Conservation (phyloP, 2,329 filamentous ascomycete genomes). For the Pseudonectria buxi region DNA sequence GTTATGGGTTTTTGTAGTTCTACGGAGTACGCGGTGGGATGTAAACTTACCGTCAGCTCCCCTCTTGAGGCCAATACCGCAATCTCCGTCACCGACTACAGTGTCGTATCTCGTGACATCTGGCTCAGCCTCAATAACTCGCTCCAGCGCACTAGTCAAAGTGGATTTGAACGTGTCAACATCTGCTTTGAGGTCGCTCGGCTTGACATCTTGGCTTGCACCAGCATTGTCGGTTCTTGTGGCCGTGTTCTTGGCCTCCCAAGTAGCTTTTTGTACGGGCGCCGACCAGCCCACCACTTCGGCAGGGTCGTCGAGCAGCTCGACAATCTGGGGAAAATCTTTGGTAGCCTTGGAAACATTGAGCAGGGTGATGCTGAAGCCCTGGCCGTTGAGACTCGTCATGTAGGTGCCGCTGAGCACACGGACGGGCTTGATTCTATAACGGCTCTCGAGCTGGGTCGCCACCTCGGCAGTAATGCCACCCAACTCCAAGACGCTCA, state of each 20-base stretch:
- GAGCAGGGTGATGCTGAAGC: conserved; percentile 67
- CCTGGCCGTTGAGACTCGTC: conserved; percentile 70
- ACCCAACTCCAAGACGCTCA: conserved; percentile 65
- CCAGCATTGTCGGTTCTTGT: conserved; percentile 35
- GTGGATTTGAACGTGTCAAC: conserved; percentile 40
- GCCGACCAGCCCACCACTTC: conserved; percentile 67
- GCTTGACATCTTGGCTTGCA: conserved; percentile 27
- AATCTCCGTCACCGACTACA: conserved; percentile 85
- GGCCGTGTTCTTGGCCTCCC: conserved; percentile 49
- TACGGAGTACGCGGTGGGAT: neutral
- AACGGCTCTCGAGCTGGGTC: conserved; percentile 50
- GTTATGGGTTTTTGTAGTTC: no score
- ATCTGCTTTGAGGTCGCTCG: conserved; percentile 49
- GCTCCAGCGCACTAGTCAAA: conserved; percentile 52
- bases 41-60: conserved; percentile 64
- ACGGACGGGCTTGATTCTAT: conserved; percentile 56
- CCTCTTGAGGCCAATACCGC: conserved; percentile 76
- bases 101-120: conserved; percentile 71
- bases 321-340: conserved; percentile 54
- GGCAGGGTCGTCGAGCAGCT: conserved; percentile 62
- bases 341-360: conserved; percentile 56
- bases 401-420: conserved; percentile 67
- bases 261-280: conserved; percentile 55
- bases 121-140: conserved; percentile 59
- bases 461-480: conserved; percentile 65